Evolutionary conservation across 441 rosid species (phyloP).

Genomic region (Euphorbia schlechtendalii): DNA sequence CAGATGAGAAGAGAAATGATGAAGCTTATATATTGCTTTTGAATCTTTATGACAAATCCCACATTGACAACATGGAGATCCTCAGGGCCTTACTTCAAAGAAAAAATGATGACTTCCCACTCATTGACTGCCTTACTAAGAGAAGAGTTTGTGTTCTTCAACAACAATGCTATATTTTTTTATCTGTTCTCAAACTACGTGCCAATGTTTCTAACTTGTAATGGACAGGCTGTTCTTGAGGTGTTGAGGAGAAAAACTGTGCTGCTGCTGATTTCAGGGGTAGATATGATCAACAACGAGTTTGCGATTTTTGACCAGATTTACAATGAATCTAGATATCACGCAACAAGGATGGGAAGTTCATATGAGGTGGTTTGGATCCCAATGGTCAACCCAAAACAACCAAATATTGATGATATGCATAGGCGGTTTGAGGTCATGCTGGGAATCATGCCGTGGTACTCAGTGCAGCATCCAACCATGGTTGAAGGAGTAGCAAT

Average conservation of each 20-base stretch:
- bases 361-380: constrained; percentile 78
- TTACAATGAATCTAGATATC: constrained; percentile 48
- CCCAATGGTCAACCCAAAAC: constrained; percentile 49
- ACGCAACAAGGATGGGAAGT: constrained; percentile 32
- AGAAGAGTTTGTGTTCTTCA: constrained; percentile 36
- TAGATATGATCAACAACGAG: constrained; percentile 57
- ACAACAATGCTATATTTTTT: too few species aligned
- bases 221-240: constrained; percentile 51
- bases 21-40: constrained; percentile 41
- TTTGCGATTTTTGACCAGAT: constrained; percentile 57
- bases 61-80: constrained; percentile 70
- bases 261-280: constrained; percentile 59
- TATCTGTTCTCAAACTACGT: too few species aligned
- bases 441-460: constrained; percentile 62
- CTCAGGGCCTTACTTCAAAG: constrained; percentile 55
- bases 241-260: constrained; percentile 66
- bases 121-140: constrained; percentile 53
- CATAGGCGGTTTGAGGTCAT: constrained; percentile 46
- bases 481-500: constrained; percentile 46
- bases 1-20: constrained; percentile 47
- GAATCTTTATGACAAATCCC: constrained; percentile 36
- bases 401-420: constrained; percentile 33
- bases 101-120: constrained; percentile 48
- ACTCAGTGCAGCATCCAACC: constrained; percentile 48
- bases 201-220: too few species aligned